phyloP scores from a whole-genome alignment of 306 rosid species.

The Rosa persica region DNA sequence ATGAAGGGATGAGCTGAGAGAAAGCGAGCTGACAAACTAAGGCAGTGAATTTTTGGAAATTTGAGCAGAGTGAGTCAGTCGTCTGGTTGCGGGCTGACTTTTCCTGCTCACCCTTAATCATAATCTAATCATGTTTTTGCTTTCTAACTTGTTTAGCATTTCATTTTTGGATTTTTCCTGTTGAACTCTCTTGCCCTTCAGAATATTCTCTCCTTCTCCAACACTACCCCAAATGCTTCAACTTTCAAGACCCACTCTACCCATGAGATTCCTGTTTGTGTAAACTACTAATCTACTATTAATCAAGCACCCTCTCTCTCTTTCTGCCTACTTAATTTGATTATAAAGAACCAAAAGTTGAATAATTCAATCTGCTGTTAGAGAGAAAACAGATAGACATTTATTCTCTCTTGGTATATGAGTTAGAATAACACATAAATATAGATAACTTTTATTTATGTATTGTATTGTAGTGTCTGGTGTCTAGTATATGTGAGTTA shows the following conservation, averaged over 20 bases:
- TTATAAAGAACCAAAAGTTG: not conserved
- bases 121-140: conserved; percentile 80
- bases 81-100: conserved; percentile 93
- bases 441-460: not conserved
- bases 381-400: conserved; percentile 8
- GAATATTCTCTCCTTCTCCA: conserved; percentile 86
- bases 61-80: conserved; percentile 49
- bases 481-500: not conserved
- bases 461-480: not conserved
- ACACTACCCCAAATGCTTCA: conserved; percentile 61
- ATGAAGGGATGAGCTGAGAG: conserved; percentile 17
- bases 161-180: conserved; percentile 71
- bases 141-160: conserved; percentile 63
- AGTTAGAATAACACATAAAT: not conserved
- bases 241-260: conserved; percentile 61
- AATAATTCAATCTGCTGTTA: not conserved
- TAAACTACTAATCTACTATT: conserved; percentile 7
- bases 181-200: conserved; percentile 67
- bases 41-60: conserved; percentile 91
- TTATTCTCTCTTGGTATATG: conserved; percentile 25
- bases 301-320: not conserved
- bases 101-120: conserved; percentile 66
- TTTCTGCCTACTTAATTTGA: not conserved
- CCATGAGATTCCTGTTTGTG: conserved; percentile 53
- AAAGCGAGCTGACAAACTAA: conserved; percentile 64